Evolutionary conservation across 2,329 filamentous ascomycete genomes (phyloP), one percentile per base, ranked within the genome.

Genomic region (Neophaeococcomyces aloes): DNA sequence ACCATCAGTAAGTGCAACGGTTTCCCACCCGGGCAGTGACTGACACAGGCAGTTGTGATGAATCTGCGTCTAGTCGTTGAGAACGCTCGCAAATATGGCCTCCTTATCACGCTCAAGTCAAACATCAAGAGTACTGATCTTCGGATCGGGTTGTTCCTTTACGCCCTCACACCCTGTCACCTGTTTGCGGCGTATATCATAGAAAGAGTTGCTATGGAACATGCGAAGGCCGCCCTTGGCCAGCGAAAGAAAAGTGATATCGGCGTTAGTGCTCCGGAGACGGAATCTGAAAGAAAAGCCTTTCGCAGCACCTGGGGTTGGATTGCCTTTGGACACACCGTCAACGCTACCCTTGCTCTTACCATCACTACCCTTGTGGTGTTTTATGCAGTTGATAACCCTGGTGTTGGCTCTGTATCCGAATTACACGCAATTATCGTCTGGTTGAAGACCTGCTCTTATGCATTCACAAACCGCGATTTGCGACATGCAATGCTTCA

Each of bases 401-500:
- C 91, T 0, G 75, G 94, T 14, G 93, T 98, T 54, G 91, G 91
- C 32, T 94, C 87, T 1, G 68, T 94, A 38, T 87, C 84, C 51
- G 85, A 96, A 64, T 66, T 94, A 48, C 91, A 98, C 61, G 87
- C 88, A 51, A 80, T 96, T 56, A 84, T 96, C 44, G 88, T 96
- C 39, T 95, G 88, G 81, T 75, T 98, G 57, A 98, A 98, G 69
- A 88, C 84, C 25, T 85, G 86, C 51, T 95, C 88, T 0, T 98
- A 96, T 60, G 91, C 89, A 18, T 84, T 96, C 57, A 96, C 91
- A 19, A 98, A 98, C 63, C 81, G 91, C 51, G 91, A 98, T 61
- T 76, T 98, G 27, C 83, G 91, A 31, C 86, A 94, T 60, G 86
- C 89, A 14, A 86, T 86, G 60, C 74, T 96, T 17, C 84, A 93